Evolutionary conservation across 768 basidiomycete species (phyloP).

Genomic region (Pisolithus tinctorius): DNA sequence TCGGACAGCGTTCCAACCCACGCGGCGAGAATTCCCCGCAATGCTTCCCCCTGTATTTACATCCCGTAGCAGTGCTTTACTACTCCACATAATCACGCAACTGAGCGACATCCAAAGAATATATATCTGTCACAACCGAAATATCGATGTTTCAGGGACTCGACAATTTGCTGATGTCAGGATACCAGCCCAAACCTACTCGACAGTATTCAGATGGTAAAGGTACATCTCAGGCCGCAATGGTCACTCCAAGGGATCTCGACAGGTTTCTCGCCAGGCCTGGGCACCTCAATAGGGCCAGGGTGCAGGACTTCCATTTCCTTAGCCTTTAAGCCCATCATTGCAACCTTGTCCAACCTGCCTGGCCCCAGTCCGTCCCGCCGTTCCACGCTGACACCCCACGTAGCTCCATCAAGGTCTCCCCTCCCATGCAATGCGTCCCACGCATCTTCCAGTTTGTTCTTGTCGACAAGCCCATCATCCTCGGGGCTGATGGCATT

Average conservation of each 20-base stretch:
- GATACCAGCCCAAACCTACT: too few relatives aligned
- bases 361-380: slow-evolving; percentile 21
- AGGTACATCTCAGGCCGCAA: slow-evolving; percentile 28
- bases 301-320: slow-evolving; percentile 33
- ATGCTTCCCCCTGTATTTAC: too few relatives aligned
- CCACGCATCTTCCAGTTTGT: slow-evolving; percentile 39
- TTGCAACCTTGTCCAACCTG: slow-evolving; percentile 37
- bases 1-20: slow-evolving; percentile 13
- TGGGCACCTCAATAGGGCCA: slow-evolving; percentile 25
- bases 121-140: too few relatives aligned
- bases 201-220: slow-evolving; percentile 14
- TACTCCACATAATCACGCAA: too few relatives aligned
- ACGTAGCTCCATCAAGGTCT: slow-evolving; percentile 30
- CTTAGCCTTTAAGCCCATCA: slow-evolving; percentile 27
- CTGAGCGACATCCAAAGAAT: too few relatives aligned
- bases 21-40: slow-evolving; percentile 41
- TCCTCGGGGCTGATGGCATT: slow-evolving; percentile 36
- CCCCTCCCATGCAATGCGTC: slow-evolving; percentile 27
- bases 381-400: slow-evolving; percentile 28
- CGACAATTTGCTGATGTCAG: too few relatives aligned
- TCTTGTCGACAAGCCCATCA: slow-evolving; percentile 28
- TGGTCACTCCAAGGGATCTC: slow-evolving; percentile 32
- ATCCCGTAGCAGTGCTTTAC: too few relatives aligned
- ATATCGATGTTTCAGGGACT: too few relatives aligned
- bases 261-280: slow-evolving; percentile 3